A percentile compares a stretch with the other conserved stretches of the same genome.
phyloP scores from a whole-genome alignment of 2,329 filamentous ascomycete species.

The Arachnomyces sp. region DNA sequence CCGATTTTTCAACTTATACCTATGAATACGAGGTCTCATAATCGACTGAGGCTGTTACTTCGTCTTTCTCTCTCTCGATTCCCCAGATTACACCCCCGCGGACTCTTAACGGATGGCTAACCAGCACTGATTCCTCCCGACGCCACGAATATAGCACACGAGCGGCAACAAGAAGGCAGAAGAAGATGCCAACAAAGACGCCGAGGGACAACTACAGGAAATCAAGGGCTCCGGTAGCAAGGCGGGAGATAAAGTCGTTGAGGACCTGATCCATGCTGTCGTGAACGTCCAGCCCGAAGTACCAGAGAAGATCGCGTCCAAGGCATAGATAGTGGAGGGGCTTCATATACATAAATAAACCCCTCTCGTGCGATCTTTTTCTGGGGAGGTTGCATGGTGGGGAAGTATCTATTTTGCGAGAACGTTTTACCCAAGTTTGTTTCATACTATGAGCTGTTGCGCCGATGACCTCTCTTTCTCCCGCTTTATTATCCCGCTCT shows the following conservation, averaged over 20 bases:
- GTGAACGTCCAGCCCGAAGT: slow-evolving; percentile 70
- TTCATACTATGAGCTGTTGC: too few species aligned
- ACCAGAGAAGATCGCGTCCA: slow-evolving; percentile 39
- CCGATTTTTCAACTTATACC: slow-evolving; percentile 1
- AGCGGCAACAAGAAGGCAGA: slow-evolving; percentile 81
- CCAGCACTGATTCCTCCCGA: background rate
- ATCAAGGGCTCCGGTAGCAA: slow-evolving; percentile 75
- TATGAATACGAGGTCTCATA: background rate
- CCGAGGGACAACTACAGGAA: slow-evolving; percentile 69
- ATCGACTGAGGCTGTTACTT: background rate
- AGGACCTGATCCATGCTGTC: slow-evolving; percentile 76
- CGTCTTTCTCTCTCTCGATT: background rate
- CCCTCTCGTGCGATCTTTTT: too few species aligned
- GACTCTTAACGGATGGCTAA: background rate
- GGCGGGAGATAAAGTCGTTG: slow-evolving; percentile 68
- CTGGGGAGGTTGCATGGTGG: too few species aligned
- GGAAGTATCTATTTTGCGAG: too few species aligned
- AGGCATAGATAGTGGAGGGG: slow-evolving; percentile 27
- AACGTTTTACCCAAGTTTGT: too few species aligned
- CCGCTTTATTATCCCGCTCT: too few species aligned
- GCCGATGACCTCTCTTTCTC: too few species aligned
- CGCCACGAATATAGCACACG: slow-evolving; percentile 58
- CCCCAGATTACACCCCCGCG: background rate
- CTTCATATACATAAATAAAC: too few species aligned
- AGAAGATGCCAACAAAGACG: slow-evolving; percentile 69